Conservation (phyloP, 2,329 filamentous ascomycete species). For the Penicillium sp. region DNA sequence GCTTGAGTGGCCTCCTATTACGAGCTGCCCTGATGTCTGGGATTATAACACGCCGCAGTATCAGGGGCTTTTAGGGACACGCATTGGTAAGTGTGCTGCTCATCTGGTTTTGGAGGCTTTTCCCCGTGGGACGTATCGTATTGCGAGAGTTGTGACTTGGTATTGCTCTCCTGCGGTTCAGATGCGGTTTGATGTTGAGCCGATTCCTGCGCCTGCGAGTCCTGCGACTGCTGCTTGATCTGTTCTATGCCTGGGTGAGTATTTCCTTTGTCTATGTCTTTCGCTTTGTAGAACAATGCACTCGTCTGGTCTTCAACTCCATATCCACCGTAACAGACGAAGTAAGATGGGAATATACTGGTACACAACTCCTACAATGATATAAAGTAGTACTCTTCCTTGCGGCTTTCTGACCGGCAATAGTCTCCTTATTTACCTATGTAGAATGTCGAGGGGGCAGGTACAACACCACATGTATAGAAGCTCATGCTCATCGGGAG, state of each 20-base stretch:
- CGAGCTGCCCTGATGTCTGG: background rate
- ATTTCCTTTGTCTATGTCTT: background rate
- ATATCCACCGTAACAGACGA: background rate
- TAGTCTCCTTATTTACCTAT: conserved; percentile 17
- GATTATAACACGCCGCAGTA: conserved; percentile 1
- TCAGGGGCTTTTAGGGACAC: conserved; percentile 3
- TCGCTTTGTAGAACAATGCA: background rate
- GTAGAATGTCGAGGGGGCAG: conserved; percentile 5
- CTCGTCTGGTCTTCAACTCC: background rate
- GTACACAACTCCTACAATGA: conserved; percentile 15
- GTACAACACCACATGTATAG: conserved; percentile 2
- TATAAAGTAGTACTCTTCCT: conserved; percentile 1
- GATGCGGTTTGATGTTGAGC: conserved; percentile 6
- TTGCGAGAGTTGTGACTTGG: conserved; percentile 1
- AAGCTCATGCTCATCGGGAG: conserved; percentile 1
- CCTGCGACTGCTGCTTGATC: background rate
- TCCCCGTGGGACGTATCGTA: conserved; percentile 3
- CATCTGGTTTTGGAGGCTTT: background rate
- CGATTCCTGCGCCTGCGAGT: background rate
- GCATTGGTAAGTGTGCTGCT: background rate
- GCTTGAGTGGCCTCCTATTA: background rate
- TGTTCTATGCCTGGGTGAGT: background rate
- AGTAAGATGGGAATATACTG: background rate
- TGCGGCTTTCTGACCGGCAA: conserved; percentile 6
- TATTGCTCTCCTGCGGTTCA: background rate